Conservation (phyloP, 169 alveolate genomes). For the Eimeria acervulina region DNA sequence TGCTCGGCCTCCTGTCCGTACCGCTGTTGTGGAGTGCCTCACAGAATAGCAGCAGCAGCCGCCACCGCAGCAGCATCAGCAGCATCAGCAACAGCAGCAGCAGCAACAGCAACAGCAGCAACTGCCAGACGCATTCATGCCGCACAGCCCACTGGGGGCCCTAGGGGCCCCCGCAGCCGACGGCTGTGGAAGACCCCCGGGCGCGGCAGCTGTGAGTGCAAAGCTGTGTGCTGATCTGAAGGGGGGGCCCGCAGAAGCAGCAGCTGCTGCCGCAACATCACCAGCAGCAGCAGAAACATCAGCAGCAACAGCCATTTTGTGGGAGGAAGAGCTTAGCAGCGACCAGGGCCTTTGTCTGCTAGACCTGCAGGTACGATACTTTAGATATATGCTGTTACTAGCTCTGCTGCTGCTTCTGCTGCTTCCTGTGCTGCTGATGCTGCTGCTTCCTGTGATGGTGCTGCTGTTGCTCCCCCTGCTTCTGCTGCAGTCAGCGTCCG, state of each 20-base stretch:
- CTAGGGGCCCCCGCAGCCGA: conserved; percentile 11
- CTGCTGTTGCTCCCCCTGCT: neutral
- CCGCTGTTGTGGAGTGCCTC: neutral
- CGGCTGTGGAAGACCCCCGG: neutral
- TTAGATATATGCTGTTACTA: neutral
- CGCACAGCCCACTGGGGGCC: conserved; percentile 49
- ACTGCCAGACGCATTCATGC: conserved; percentile 6
- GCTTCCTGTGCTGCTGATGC: neutral
- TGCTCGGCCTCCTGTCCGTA: neutral
- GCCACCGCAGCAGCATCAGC: neutral
- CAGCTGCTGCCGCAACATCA: neutral
- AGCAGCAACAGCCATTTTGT: conserved; percentile 37
- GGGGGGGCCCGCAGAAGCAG: neutral
- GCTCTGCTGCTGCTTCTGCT: neutral
- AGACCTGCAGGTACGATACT: conserved; percentile 18
- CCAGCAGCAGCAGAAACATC: neutral
- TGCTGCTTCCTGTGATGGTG: neutral
- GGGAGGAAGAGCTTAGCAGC: neutral
- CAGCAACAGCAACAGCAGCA: conserved; percentile 10
- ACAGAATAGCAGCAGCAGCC: conserved; percentile 2
- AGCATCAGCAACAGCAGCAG: neutral
- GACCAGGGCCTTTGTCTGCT: conserved; percentile 15
- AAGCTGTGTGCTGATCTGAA: neutral
- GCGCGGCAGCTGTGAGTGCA: neutral
- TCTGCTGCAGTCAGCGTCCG: neutral